phyloP scores from a whole-genome alignment of 352 stramenopile species.

The Elongisporangium anandrum region DNA sequence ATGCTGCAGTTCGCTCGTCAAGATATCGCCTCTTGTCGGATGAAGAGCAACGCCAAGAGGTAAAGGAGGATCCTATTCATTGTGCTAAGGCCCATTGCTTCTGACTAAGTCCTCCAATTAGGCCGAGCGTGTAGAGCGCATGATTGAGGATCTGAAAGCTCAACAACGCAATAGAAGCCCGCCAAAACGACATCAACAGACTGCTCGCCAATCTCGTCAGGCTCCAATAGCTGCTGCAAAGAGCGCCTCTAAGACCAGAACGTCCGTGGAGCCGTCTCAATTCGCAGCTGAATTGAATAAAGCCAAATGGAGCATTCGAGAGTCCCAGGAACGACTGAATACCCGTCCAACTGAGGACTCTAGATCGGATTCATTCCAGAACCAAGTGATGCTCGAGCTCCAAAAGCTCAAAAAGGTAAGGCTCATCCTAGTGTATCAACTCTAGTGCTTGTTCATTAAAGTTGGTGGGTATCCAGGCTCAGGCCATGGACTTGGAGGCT shows the following conservation, averaged over 20 bases:
- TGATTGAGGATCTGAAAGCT: constrained; percentile 34
- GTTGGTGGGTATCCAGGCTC: constrained; percentile 19
- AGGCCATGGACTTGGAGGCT: constrained; percentile 28
- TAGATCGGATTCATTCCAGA: constrained; percentile 29
- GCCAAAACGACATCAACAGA: not conserved
- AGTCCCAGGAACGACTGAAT: constrained; percentile 9
- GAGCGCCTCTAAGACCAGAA: no score
- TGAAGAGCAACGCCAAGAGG: constrained; percentile 29
- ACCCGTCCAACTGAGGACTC: not conserved
- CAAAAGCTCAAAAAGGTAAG: constrained; percentile 46
- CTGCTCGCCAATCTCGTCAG: no score
- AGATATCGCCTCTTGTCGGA: constrained; percentile 42
- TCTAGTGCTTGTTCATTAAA: constrained; percentile 7
- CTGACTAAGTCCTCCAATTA: constrained; percentile 6
- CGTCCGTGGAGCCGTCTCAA: no score
- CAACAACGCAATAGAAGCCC: constrained; percentile 10
- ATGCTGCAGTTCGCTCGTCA: not conserved
- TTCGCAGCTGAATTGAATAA: not conserved
- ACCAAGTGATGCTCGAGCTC: constrained; percentile 39
- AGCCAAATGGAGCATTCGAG: constrained; percentile 1
- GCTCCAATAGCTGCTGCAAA: no score
- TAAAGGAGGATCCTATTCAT: constrained; percentile 1
- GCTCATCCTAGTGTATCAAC: constrained; percentile 6
- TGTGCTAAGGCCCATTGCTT: not conserved
- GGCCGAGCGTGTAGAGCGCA: constrained; percentile 34